Evolutionary conservation across 352 stramenopile species (phyloP), one percentile per base, ranked within the genome.

Genomic region (Aphanomyces stellatus): DNA sequence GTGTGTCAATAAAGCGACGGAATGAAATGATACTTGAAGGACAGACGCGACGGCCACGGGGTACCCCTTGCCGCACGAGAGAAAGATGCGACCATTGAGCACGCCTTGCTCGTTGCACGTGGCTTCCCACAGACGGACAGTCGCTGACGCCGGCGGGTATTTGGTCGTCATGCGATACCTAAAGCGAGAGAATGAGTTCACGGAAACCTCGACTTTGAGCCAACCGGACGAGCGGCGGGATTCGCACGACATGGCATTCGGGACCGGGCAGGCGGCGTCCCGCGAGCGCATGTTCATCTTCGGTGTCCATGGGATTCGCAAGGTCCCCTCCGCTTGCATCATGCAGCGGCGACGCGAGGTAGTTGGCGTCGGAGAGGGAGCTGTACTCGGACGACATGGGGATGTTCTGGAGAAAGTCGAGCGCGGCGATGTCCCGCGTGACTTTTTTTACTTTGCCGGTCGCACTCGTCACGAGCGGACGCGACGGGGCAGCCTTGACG

Each of bases 391-490:
- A 83, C 4, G 73, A 74, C 86, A 96, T 95, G 42, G 88, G 81
- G 55, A 96, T 94, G 69, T 82, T 93, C 53, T 91, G 83, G 17
- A 96, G 73, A 66, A 96, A 96, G 61, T 95, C 88, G 25, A 96
- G 71, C 27, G 88, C 88, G 19, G 85, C 85, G 43, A 95, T 95
- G 73, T 95, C 86, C 48, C 86, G 82, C 69, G 84, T 93, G 28
- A 90, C 82, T 31, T 90, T 90, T 56, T 83, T 82, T 55, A 22
- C 79, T 70, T 53, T 70, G 72, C 30, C 82, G 77, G 49, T 88
- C 76, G 68, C 77, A 87, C 40, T 77, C 76, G 24, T 74, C 49
- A 65, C 81, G 87, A 33, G 79, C 76, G 11, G 75, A 74, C 63
- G 76, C 78, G 68, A 33, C 8, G 34, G 51, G 15, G 60, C 25